Evolutionary conservation across 176 grass and related monocot genomes (phyloP), one percentile per base, ranked within the genome.

Genomic region (Lolium multiflorum): DNA sequence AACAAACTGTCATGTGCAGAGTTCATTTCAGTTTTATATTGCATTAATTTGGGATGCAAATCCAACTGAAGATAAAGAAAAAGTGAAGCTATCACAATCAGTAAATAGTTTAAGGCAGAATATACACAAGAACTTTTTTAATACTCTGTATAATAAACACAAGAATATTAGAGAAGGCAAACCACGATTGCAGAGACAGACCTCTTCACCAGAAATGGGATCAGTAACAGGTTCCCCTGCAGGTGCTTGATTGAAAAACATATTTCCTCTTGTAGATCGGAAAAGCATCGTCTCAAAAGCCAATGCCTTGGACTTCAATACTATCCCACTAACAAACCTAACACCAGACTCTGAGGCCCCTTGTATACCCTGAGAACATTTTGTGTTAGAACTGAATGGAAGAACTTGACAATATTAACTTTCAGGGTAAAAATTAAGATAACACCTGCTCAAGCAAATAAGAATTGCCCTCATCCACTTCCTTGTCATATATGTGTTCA

Each of bases 231-330:
- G 90, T 90, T 93, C 89, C 67, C 90, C 97, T 44, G 97, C 97
- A 78, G 92, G 89, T 24, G 94, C 94, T 62, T 92, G 92, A 90
- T 99, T 99, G 85, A 97, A 99, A 63, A 97, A 85, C 97, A 99
- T 93, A 90, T 99, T 99, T 46, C 97, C 97, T 78, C 97, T 92
- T 24, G 94, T 99, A 80, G 97, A 87, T 88, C 97, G 91, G 85
- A 99, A 99, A 84, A 99, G 89, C 97, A 99, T 99, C 86, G 87
- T 91, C 68, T 99, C 97, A 97, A 99, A 99, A 82, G 74, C 81
- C 82, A 99, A 84, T 92, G 88, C 97, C 87, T 99, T 99, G 15
- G 89, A 93, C 78, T 95, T 91, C 20, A 89, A 87, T 90, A 99
- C 91, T 80, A 99, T 97, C 62, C 97, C 97, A 89, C 94, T 93